Evolutionary conservation across 768 basidiomycete genomes (phyloP), one percentile per base, ranked within the genome.

Genomic region (Phylloporus sp.): DNA sequence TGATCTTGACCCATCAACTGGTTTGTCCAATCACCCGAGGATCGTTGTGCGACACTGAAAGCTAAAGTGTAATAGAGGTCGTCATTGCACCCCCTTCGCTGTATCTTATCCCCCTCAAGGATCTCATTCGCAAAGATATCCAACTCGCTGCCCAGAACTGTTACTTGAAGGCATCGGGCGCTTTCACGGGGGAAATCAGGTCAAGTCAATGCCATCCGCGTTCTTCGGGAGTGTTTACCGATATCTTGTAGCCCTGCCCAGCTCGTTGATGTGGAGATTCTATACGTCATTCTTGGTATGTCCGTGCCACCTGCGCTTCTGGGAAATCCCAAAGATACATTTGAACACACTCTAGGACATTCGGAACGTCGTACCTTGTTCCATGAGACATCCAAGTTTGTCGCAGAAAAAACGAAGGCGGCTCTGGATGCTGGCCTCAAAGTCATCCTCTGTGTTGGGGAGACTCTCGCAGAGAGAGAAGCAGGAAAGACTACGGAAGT

Each of bases 141-240:
- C 75, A 87, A 60, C 80, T 98, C 59, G 75, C 92, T 27, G 95
- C 95, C 16, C 95, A 99, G 72, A 98, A 98, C 76, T 82, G 83
- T 66, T 90, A 94, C 76, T 79, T 79, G 68, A 87, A 93, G 71
- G 67, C 79, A 12, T 82, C 81, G 20, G 95, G 95, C 45, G 95
- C 95, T 11, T 99, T 85, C 76, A 98, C 97, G 12, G 97, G 97
- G 53, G 97, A 99, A 74, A 91, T 91, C 75, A 95, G 94, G 91
- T 86, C 47, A 34, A 76, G 64, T 11, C 36, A 22, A 34, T 36
- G 10, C 38, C 35, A 43, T 55, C 3, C 32, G 27, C 23, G 22
- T 36, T 47, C 23, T 5, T 10, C 10, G 24, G 6, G 11, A 22
- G 24, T 31, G 9, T 49, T 57, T 31, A 26, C n/a, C 27, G 32